Base-by-base conservation (phyloP, 139 green algal species). In the Dunaliella sp. region DNA sequence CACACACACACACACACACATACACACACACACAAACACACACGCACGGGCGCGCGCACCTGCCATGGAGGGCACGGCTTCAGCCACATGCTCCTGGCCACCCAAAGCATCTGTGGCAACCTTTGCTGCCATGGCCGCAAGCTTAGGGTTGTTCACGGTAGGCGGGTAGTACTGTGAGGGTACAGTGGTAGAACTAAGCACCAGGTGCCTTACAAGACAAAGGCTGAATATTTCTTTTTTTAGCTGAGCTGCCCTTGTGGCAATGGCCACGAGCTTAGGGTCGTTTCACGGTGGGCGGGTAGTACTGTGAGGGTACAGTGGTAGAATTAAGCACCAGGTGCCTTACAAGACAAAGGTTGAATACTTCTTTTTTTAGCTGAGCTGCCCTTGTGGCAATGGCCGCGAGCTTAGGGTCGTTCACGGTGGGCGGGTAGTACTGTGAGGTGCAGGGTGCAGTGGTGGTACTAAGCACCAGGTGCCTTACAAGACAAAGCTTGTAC, bases 281-380 rank as follows among this genome's bases (percentile, higher is more conserved):
- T 98, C 92, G 86, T 98, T n/a, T 98, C 22, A 97, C 88, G 0
- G 92, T 93, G 22, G 96, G 94, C 3, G 95, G 94, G 86, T 96
- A 96, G 72, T 83, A 81, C 75, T 74, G 77, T 77, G n/a, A 85
- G n/a, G 2, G 38, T 21, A 3, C 36, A 83, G n/a, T n/a, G n/a
- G n/a, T n/a, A n/a, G n/a, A n/a, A n/a, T n/a, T n/a, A n/a, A n/a
- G n/a, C n/a, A n/a, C n/a, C n/a, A n/a, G n/a, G n/a, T n/a, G n/a
- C n/a, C n/a, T n/a, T n/a, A n/a, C n/a, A n/a, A n/a, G n/a, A n/a
- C n/a, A n/a, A n/a, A n/a, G n/a, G n/a, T n/a, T n/a, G n/a, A n/a
- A n/a, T n/a, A n/a, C n/a, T n/a, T n/a, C n/a, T n/a, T n/a, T n/a
- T n/a, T n/a, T n/a, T n/a, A n/a, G n/a, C n/a, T n/a, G n/a, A 12